Evolutionary conservation across 2,329 filamentous ascomycete species (phyloP).

Genomic region (Cladosporium sp.): DNA sequence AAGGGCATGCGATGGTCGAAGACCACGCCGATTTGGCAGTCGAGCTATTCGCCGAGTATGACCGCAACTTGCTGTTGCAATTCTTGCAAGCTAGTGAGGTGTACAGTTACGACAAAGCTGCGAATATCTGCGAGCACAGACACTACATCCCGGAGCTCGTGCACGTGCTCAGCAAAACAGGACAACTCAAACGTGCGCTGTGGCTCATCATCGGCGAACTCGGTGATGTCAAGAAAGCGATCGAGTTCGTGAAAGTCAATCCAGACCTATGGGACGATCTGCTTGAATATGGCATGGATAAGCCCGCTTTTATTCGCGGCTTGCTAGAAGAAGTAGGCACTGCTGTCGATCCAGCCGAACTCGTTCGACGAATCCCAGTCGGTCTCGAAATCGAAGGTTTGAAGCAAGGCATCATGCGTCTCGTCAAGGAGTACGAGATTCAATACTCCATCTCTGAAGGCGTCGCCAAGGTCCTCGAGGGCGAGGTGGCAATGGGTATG

Average conservation of each 20-base stretch:
- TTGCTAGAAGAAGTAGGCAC: conserved; percentile 93
- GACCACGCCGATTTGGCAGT: conserved; percentile 85
- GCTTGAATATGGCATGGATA: conserved; percentile 95
- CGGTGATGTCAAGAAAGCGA: conserved; percentile 86
- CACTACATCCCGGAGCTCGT: conserved; percentile 92
- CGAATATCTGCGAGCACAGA: conserved; percentile 75
- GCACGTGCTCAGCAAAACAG: conserved; percentile 91
- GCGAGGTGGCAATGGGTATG: conserved; percentile 85
- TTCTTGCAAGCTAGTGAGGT: conserved; percentile 79
- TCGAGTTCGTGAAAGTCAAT: conserved; percentile 91
- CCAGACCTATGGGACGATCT: conserved; percentile 93
- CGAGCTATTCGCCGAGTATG: conserved; percentile 81
- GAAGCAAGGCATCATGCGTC: conserved; percentile 81
- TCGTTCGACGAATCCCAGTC: conserved; percentile 88
- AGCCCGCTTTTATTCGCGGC: conserved; percentile 89
- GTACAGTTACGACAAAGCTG: conserved; percentile 81
- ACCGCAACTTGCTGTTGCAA: conserved; percentile 78
- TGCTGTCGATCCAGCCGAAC: conserved; percentile 84
- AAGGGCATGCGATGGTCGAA: conserved; percentile 70
- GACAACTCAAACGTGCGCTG: conserved; percentile 86
- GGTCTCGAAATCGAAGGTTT: conserved; percentile 91
- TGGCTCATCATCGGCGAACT: conserved; percentile 94
- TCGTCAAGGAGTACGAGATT: conserved; percentile 94
- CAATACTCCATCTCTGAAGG: conserved; percentile 90
- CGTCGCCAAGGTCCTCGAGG: conserved; percentile 80